These are phyloP conservation scores for Nannochloropsis salina DNA, from an alignment of 108 stramenopile genomes.

Conservation along the genomic window DNA sequence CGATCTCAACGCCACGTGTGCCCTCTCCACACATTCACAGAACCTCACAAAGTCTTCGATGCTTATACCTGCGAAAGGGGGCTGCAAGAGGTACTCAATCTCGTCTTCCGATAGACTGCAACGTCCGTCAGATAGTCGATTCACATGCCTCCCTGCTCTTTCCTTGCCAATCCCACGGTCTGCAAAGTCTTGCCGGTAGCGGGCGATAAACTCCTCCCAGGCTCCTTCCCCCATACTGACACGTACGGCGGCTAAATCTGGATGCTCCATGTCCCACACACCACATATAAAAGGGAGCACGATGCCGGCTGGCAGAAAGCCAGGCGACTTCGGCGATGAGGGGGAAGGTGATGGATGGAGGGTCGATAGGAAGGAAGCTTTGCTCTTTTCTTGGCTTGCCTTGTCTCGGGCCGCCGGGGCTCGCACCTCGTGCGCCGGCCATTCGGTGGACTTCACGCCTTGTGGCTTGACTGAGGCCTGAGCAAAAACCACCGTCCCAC, in stretches of 20 bases:
- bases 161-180: neutral
- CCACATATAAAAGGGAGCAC: neutral
- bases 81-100: neutral
- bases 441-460: too few species aligned
- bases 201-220: neutral
- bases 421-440: too few species aligned
- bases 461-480: too few species aligned
- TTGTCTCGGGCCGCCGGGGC: too few species aligned
- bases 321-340: neutral
- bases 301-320: neutral
- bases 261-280: neutral
- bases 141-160: neutral
- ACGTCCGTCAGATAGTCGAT: neutral
- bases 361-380: too few species aligned
- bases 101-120: neutral
- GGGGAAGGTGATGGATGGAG: neutral
- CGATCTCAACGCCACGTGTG: neutral
- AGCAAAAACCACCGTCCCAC: too few species aligned
- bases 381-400: too few species aligned
- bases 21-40: neutral
- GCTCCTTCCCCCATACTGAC: neutral
- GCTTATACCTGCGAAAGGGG: neutral
- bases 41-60: neutral
- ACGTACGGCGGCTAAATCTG: neutral
- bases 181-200: neutral